Percentiles rank a stretch among this genome's conserved stretches.
These are phyloP conservation scores for Diplodia corticola DNA, from an alignment of 2,329 filamentous ascomycete species.

Conservation along the genomic window DNA sequence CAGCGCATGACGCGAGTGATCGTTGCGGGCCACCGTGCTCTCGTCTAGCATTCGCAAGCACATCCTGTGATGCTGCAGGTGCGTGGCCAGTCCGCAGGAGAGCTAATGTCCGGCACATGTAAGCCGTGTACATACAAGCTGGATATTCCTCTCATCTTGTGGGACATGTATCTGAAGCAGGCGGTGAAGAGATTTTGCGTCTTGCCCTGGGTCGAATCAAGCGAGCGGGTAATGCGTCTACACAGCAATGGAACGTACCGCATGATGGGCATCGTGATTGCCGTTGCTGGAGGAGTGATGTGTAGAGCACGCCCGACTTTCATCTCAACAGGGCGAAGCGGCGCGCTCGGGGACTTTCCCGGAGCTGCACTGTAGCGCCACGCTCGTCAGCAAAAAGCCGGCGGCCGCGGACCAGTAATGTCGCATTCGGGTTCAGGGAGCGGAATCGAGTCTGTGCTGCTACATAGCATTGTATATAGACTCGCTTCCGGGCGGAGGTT, in stretches of 20 bases:
- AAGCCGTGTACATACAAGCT: constrained; percentile 9
- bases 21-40: constrained; percentile 7
- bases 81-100: constrained; percentile 10
- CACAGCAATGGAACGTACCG: constrained; percentile 10
- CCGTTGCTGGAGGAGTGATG: not conserved
- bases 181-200: constrained; percentile 6
- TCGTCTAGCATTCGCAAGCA: constrained; percentile 10
- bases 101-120: constrained; percentile 12
- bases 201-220: not conserved
- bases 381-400: not conserved
- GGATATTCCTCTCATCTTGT: constrained; percentile 14
- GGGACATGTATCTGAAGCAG: constrained; percentile 18
- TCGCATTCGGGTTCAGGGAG: constrained; percentile 18
- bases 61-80: not conserved
- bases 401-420: not conserved
- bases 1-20: constrained; percentile 12
- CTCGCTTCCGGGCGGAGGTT: constrained; percentile 2
- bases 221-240: constrained; percentile 12
- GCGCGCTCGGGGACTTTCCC: not conserved
- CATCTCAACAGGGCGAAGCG: not conserved
- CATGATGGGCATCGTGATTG: not conserved
- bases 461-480: not conserved
- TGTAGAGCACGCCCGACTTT: not conserved
- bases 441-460: not conserved
- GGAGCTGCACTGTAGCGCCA: not conserved